Conservation (phyloP, 139 green algal genomes). For the Raphidocelis subcapitata region DNA sequence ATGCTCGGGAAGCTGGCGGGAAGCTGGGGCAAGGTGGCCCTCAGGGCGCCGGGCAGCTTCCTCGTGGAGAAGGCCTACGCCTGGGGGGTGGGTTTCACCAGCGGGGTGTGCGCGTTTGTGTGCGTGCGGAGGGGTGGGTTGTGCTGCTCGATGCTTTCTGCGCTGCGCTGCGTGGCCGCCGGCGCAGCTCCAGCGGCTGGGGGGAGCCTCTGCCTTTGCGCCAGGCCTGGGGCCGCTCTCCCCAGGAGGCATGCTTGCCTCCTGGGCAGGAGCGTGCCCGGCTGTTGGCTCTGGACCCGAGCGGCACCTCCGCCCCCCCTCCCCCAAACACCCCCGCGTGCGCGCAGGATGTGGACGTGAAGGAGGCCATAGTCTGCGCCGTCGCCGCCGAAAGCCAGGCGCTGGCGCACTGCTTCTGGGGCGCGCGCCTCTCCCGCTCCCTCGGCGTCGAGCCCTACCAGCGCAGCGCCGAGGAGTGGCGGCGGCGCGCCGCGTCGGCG, state of each 20-base stretch:
- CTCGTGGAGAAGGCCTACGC: conserved; percentile 56
- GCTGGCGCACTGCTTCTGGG: conserved; percentile 18
- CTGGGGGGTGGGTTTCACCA: conserved; percentile 37
- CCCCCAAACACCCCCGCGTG: too few relatives aligned
- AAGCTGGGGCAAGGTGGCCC: conserved; percentile 35
- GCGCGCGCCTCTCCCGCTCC: background rate
- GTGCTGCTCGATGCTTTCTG: too few relatives aligned
- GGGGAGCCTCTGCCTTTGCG: too few relatives aligned
- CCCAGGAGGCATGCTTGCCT: too few relatives aligned
- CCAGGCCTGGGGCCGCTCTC: too few relatives aligned
- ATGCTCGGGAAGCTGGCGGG: conserved; percentile 49
- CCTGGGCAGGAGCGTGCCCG: too few relatives aligned
- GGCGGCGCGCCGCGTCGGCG: conserved; percentile 13
- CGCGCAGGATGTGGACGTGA: background rate
- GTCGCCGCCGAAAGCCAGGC: background rate
- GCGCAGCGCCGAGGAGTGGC: conserved; percentile 28
- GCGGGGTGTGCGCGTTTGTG: too few relatives aligned
- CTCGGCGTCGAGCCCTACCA: conserved; percentile 16
- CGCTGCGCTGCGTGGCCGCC: too few relatives aligned
- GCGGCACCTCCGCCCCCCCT: too few relatives aligned
- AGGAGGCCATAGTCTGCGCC: background rate
- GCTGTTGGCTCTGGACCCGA: too few relatives aligned
- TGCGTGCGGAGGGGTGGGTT: too few relatives aligned
- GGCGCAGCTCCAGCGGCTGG: too few relatives aligned
- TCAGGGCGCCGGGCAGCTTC: conserved; percentile 32